These are phyloP conservation scores for Primulina tabacum DNA, from an alignment of 257 asterid genomes.

Conservation along the genomic window DNA sequence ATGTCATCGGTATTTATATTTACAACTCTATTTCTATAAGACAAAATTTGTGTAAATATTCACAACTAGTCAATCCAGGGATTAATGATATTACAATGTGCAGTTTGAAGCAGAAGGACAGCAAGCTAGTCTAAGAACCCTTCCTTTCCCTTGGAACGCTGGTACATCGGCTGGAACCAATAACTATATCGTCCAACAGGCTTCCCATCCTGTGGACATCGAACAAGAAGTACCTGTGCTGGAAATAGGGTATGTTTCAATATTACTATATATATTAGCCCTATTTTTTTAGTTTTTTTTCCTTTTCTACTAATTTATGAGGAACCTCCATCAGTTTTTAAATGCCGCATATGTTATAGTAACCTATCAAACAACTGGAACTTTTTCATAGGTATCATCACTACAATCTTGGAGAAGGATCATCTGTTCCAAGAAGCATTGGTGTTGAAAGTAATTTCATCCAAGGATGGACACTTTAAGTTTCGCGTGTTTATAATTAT, in stretches of 20 bases:
- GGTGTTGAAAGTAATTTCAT: constrained; percentile 48
- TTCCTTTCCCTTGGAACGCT: constrained; percentile 53
- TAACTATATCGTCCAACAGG: constrained; percentile 38
- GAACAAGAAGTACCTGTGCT: constrained; percentile 49
- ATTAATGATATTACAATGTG: constrained; percentile 6
- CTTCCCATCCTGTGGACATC: constrained; percentile 50
- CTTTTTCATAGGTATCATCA: constrained; percentile 50
- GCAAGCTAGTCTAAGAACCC: constrained; percentile 26
- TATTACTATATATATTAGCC: background rate
- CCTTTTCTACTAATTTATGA: background rate
- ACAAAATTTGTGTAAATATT: background rate
- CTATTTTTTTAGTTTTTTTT: background rate
- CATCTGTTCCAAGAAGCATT: constrained; percentile 60
- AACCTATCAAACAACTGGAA: background rate
- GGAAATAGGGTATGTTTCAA: constrained; percentile 60
- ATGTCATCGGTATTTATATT: constrained; percentile 46
- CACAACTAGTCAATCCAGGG: background rate
- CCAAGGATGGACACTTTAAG: constrained; percentile 70
- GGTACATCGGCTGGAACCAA: constrained; percentile 35
- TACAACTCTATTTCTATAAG: background rate
- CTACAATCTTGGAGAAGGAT: constrained; percentile 59
- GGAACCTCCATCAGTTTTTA: background rate
- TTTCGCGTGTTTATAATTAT: background rate
- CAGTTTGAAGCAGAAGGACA: constrained; percentile 70
- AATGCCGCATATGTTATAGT: background rate